These are phyloP conservation scores for Phanerochaete sordida DNA, from an alignment of 768 basidiomycete species.

Conservation along the genomic window DNA sequence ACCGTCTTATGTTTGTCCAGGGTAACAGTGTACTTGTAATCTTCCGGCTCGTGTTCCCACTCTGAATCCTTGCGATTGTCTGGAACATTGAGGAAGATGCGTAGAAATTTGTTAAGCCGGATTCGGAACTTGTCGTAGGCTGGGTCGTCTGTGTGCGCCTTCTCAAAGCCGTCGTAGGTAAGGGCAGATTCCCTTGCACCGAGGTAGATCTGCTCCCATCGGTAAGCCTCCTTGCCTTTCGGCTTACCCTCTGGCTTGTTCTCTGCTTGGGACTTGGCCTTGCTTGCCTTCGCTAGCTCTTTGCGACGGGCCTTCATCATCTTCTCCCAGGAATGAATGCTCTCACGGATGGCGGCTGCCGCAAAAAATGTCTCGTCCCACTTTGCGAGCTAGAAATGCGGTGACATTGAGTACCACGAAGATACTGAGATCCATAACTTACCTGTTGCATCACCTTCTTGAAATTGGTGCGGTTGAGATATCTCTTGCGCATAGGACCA, in stretches of 20 bases:
- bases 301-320: background rate
- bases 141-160: background rate
- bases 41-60: background rate
- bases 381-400: background rate
- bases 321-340: background rate
- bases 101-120: background rate
- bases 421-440: background rate
- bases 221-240: background rate
- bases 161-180: background rate
- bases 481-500: slow-evolving; percentile 8
- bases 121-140: background rate
- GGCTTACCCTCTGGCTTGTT: background rate
- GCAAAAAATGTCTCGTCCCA: background rate
- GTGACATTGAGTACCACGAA: background rate
- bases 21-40: background rate
- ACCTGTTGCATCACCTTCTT: background rate
- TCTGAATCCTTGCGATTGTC: background rate
- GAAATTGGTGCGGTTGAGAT: slow-evolving; percentile 1
- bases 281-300: background rate
- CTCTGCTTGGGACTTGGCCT: background rate
- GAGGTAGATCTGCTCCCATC: background rate
- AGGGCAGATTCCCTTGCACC: background rate
- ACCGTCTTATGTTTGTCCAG: background rate
- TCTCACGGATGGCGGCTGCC: background rate
- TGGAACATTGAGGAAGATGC: background rate